Base-by-base conservation (phyloP, 805 yeast species). In the Yamadazyma laniorum region DNA sequence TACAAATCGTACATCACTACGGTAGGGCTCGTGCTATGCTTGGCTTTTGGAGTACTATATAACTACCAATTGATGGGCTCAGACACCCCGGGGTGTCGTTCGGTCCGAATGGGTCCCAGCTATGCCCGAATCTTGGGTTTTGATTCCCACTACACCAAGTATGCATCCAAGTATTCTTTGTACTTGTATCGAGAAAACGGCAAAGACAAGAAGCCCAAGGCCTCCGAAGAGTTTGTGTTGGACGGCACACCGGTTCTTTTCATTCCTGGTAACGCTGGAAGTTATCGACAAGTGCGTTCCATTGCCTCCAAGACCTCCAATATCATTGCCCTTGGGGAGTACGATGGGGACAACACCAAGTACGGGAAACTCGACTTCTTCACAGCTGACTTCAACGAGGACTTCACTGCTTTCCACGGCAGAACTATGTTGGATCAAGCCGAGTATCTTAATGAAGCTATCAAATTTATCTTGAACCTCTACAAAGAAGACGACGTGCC, bases 261-360 rank as follows among this genome's bases (percentile, higher is more conserved):
- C 59, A 84, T 95, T 28, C 99, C 99, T 1, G 99, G 99, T 0
- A 93, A 95, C 56, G 99, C 99, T 0, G 99, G 99, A 1, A 82
- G 95, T 40, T 89, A 79, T 58, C 77, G 79, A 47, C 99, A 93
- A 59, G 95, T 78, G 7, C 69, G 99, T 36, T 86, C 96, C 1
- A 75, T 91, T n/a, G 98, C 97, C 0, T 80, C 97, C 1, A 84
- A 83, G 47, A 67, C 85, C 17, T 74, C 96, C 1, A 70, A 72
- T 29, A 49, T 75, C 3, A 82, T 67, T 48, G 72, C 65, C 46
- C 72, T 73, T 3, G 58, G 36, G 30, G 55, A 12, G 32, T 55
- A 39, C 52, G 42, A 53, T 32, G 58, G 57, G 18, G 49, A 37
- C 6, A 63, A 65, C 38, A 51, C 57, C 6, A 52, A 58, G 22